phyloP scores from a whole-genome alignment of 768 basidiomycete genomes.

The Suillus lakei region DNA sequence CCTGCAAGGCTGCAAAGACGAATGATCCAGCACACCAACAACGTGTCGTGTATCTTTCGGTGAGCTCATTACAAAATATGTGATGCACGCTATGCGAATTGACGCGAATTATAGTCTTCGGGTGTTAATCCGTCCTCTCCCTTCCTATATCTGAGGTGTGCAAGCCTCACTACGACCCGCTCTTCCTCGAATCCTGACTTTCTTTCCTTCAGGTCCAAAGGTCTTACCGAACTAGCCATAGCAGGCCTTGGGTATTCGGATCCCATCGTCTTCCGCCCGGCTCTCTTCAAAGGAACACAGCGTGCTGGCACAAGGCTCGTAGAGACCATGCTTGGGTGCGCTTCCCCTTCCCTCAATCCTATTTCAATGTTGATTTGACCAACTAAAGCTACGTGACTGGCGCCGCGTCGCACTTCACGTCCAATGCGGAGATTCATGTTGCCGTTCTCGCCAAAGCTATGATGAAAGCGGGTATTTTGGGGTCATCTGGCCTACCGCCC shows the following conservation, averaged over 20 bases:
- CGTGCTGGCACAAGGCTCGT: slow-evolving; percentile 43
- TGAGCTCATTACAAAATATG: slow-evolving; percentile 32
- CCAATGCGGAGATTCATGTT: slow-evolving; percentile 55
- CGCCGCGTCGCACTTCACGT: slow-evolving; percentile 41
- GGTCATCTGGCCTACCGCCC: slow-evolving; percentile 52
- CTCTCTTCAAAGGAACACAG: slow-evolving; percentile 50
- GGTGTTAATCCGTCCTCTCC: slow-evolving; percentile 54
- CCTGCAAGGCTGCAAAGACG: slow-evolving; percentile 66
- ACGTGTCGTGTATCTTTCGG: slow-evolving; percentile 73
- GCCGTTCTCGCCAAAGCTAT: slow-evolving; percentile 57
- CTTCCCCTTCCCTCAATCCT: not conserved
- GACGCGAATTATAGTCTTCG: slow-evolving; percentile 41
- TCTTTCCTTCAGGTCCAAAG: slow-evolving; percentile 61
- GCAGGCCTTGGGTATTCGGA: slow-evolving; percentile 72
- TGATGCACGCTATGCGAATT: not conserved
- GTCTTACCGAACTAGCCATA: slow-evolving; percentile 71
- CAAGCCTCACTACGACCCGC: slow-evolving; percentile 9
- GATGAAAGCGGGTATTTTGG: slow-evolving; percentile 55
- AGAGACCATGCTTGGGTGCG: slow-evolving; percentile 52
- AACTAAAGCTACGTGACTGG: slow-evolving; percentile 41
- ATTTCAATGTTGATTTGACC: not conserved
- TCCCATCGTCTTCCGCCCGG: slow-evolving; percentile 73
- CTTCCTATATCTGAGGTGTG: slow-evolving; percentile 56
- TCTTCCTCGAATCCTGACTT: not conserved
- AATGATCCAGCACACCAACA: slow-evolving; percentile 52